Evolutionary conservation across 2,329 filamentous ascomycete species (phyloP).

Genomic region (Beauveria rudraprayagi): DNA sequence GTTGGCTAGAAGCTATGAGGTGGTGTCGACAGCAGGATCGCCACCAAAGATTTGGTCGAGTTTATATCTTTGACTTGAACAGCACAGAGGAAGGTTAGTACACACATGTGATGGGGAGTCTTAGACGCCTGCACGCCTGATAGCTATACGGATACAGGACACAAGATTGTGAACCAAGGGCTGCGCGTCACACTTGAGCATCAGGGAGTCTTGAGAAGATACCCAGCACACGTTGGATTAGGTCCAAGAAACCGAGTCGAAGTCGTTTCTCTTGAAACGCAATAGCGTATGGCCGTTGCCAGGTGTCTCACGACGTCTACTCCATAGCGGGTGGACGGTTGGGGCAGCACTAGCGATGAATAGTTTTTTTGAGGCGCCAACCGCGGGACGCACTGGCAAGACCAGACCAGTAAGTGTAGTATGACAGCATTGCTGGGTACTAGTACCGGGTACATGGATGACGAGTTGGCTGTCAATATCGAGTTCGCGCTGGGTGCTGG

Average conservation of each 20-base stretch:
- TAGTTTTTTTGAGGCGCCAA: slow-evolving; percentile 1
- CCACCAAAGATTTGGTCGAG: too few relatives aligned
- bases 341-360: background rate
- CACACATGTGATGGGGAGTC: too few relatives aligned
- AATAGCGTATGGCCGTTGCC: background rate
- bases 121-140: too few relatives aligned
- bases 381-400: background rate
- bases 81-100: too few relatives aligned
- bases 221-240: too few relatives aligned
- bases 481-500: background rate
- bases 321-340: background rate
- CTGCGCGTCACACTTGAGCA: too few relatives aligned
- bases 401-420: background rate
- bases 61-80: too few relatives aligned
- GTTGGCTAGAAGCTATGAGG: background rate
- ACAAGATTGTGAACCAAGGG: too few relatives aligned
- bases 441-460: background rate
- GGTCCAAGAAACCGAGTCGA: too few relatives aligned
- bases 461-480: background rate
- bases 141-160: too few relatives aligned
- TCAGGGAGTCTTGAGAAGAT: too few relatives aligned
- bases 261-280: background rate
- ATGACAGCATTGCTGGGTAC: too few relatives aligned
- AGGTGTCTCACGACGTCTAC: background rate
- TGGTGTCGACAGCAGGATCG: background rate